Percentiles rank a stretch among this genome's conserved stretches.
Evolutionary conservation across 148 eudicot genomes (phyloP).

Genomic region (Rhododendron molle): DNA sequence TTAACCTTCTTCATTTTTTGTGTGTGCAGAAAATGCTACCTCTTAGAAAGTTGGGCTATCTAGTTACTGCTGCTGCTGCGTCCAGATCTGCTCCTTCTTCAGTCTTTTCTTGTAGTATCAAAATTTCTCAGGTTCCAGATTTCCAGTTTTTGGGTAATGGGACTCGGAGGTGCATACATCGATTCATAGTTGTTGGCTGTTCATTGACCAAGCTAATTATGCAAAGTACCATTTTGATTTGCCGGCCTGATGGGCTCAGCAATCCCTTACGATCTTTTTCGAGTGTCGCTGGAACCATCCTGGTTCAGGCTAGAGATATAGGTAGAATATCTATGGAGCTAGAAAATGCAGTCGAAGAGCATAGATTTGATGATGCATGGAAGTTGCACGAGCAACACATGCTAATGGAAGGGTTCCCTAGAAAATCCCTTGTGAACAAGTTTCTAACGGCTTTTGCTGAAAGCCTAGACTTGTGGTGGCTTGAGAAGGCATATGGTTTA

Average conservation of each 20-base stretch:
- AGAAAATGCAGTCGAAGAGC: conserved; percentile 55
- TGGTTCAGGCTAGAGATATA: conserved; percentile 83
- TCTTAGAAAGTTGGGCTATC: conserved; percentile 25
- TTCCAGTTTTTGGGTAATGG: conserved; percentile 6
- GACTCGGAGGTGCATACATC: conserved; percentile 11
- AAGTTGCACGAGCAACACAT: conserved; percentile 62
- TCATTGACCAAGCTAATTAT: conserved; percentile 1
- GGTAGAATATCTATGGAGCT: conserved; percentile 62
- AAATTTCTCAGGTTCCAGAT: background rate
- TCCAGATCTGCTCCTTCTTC: conserved; percentile 16
- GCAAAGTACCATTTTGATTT: background rate
- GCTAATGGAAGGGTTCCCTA: conserved; percentile 90
- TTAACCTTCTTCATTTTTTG: background rate
- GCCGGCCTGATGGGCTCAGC: conserved; percentile 10
- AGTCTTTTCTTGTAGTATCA: conserved; percentile 13
- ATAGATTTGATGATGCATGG: conserved; percentile 68
- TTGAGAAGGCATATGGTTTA: conserved; percentile 62
- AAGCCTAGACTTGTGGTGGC: conserved; percentile 52
- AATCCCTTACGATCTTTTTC: conserved; percentile 24
- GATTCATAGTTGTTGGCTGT: conserved; percentile 7
- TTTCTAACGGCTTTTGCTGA: conserved; percentile 50
- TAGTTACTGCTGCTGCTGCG: background rate
- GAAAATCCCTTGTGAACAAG: conserved; percentile 57
- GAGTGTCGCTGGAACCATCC: conserved; percentile 47
- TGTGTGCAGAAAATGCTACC: conserved; percentile 27